Percentiles rank a stretch among this genome's conserved stretches.
Evolutionary conservation across 23 red algal species (phyloP).

Genomic region (Gracilaria gracilis): DNA sequence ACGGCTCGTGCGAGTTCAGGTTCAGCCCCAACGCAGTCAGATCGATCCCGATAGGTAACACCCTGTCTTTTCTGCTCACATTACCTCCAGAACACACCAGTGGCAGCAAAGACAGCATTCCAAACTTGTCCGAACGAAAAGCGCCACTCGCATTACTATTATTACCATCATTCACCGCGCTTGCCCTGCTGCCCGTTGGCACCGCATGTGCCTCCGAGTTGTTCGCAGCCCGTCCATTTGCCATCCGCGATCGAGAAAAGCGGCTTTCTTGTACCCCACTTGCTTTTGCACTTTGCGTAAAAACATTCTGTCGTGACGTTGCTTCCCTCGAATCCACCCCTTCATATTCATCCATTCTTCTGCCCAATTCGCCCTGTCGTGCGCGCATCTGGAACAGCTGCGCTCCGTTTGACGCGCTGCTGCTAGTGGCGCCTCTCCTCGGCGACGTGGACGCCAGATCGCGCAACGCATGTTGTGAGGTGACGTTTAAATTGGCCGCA

Average conservation of each 20-base stretch:
- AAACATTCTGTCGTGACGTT: not conserved
- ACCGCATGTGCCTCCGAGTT: not conserved
- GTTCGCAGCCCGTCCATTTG: not conserved
- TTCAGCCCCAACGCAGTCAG: slow-evolving; percentile 90
- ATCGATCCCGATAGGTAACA: slow-evolving; percentile 90
- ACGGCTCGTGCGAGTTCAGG: slow-evolving; percentile 85
- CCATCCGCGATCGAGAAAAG: slow-evolving; percentile 18
- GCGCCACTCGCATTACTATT: not conserved
- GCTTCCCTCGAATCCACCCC: not conserved
- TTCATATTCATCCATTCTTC: slow-evolving; percentile 5
- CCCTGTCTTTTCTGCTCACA: slow-evolving; percentile 38
- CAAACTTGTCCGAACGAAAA: slow-evolving; percentile 54
- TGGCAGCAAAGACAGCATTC: slow-evolving; percentile 66
- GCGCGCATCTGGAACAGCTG: slow-evolving; percentile 3
- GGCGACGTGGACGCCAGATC: not conserved
- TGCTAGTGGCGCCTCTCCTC: not conserved
- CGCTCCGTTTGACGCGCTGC: not conserved
- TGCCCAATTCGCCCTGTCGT: not conserved
- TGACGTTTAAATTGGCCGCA: not conserved
- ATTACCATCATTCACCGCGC: not conserved
- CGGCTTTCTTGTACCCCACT: not conserved
- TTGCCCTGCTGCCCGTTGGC: too few relatives aligned
- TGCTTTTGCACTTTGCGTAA: slow-evolving; percentile 5
- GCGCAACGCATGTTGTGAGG: slow-evolving; percentile 6
- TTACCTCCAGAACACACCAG: slow-evolving; percentile 35